Base-by-base conservation (phyloP, 2,329 filamentous ascomycete species). In the Fusarium nematophilum region DNA sequence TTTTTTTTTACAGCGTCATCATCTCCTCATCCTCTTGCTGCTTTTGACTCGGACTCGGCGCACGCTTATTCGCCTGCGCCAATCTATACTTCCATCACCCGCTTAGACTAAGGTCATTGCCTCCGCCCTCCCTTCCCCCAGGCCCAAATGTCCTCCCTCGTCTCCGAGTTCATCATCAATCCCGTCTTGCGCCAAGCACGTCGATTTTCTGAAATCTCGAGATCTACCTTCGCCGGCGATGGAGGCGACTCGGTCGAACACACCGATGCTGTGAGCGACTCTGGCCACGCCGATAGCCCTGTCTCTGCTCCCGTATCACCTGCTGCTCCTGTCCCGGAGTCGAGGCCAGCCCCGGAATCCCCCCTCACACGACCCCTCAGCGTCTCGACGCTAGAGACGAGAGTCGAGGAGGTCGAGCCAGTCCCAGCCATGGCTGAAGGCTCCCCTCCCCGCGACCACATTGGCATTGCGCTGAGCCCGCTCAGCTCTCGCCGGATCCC, bases 121-220 rank as follows among this genome's bases (percentile, higher is more conserved):
- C 59, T 64, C 38, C 49, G 60, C 47, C 33, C 59, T 48, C 38
- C 58, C 58, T 62, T 36, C 49, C 59, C 47, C 33, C 57, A 58
- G 51, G 38, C 54, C 59, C 65, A 66, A 69, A 89, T 89, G 86
- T 81, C 83, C 73, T 86, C 82, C 65, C 77, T 88, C 68, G 86
- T 89, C 48, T 83, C 85, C 69, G 84, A 88, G 57, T 88, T 87
- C 71, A 76, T 89, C 66, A 86, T 89, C 73, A 87, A 87, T 59
- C 86, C 87, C 53, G 85, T 89, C 67, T 75, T 89, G 65, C 84
- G 86, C 72, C 86, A 89, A 75, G 86, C 86, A 67, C 84, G 86
- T 59, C 84, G 85, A 61, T 84, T 89, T 69, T 88, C 87, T 42
- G 78, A 80, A 66, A 78, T 79, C 55, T 80, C 78, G 25, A 73